Percentiles rank a stretch among this genome's conserved stretches.
These are phyloP conservation scores for Arthrobotrys pseudoclavata DNA, from an alignment of 2,329 filamentous ascomycete genomes.

Conservation along the genomic window DNA sequence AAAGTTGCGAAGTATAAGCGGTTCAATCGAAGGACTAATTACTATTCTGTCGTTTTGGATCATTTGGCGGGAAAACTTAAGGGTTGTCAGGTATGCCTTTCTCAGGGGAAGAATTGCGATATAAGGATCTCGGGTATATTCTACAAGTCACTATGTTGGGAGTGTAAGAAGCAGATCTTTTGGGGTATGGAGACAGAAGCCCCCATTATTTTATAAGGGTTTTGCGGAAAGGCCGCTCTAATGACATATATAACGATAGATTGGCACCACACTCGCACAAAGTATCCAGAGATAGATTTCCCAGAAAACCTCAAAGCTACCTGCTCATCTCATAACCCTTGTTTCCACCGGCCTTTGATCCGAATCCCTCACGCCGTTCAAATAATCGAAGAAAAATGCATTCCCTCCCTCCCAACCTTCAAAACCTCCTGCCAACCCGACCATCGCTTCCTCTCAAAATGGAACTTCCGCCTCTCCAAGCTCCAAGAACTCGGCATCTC, in stretches of 20 bases:
- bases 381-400: conserved; percentile 35
- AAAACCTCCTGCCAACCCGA: conserved; percentile 21
- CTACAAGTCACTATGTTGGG: conserved; percentile 35
- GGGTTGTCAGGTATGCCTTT: conserved; percentile 37
- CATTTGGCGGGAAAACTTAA: conserved; percentile 20
- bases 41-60: conserved; percentile 10
- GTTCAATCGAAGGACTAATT: conserved; percentile 19
- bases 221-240: not conserved
- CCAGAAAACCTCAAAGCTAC: conserved; percentile 26
- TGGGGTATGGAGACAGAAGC: conserved; percentile 22
- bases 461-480: conserved; percentile 10
- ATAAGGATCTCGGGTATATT: conserved; percentile 23
- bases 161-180: conserved; percentile 21
- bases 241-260: not conserved
- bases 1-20: conserved; percentile 14
- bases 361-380: conserved; percentile 8
- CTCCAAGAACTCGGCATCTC: conserved; percentile 23
- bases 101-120: conserved; percentile 25
- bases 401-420: not conserved
- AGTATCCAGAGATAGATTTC: conserved; percentile 44
- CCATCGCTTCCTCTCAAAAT: conserved; percentile 23
- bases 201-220: not conserved
- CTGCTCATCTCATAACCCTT: conserved; percentile 24
- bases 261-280: conserved; percentile 21
- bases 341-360: conserved; percentile 14